Evolutionary conservation across 225 moss, liverwort and hornwort genomes (phyloP).

Genomic region (Marchantia paleacea): DNA sequence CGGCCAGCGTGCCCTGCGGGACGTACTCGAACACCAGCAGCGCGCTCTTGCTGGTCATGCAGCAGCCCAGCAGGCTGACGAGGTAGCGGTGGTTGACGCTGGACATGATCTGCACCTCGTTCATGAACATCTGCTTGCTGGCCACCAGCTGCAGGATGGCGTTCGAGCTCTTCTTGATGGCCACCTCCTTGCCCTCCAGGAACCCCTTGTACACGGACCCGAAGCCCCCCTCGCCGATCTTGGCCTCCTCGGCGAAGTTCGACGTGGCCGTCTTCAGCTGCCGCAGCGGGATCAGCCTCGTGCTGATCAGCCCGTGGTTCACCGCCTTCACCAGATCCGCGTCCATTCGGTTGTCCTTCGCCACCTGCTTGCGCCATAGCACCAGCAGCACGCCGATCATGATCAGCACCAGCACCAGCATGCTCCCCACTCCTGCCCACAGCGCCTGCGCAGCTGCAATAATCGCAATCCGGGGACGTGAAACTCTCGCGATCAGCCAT

Average conservation of each 20-base stretch:
- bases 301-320: not conserved
- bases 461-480: too few species aligned
- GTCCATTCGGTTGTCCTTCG: constrained; percentile 5
- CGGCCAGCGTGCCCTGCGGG: constrained; percentile 23
- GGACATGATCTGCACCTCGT: constrained; percentile 33
- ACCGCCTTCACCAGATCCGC: not conserved
- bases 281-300: constrained; percentile 7
- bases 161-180: constrained; percentile 19
- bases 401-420: not conserved
- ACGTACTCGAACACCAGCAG: constrained; percentile 33
- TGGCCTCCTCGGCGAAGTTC: not conserved
- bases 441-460: not conserved
- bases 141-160: not conserved
- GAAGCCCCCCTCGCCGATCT: constrained; percentile 26
- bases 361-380: not conserved
- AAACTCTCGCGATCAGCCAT: not conserved
- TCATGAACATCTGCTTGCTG: constrained; percentile 23
- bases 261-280: constrained; percentile 21
- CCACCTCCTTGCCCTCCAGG: constrained; percentile 14
- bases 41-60: constrained; percentile 13
- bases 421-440: constrained; percentile 14
- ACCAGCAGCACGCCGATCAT: not conserved
- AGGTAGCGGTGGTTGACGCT: constrained; percentile 29
- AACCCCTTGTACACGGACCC: constrained; percentile 27
- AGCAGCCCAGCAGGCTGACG: constrained; percentile 33